Base-by-base conservation (phyloP, 2,329 filamentous ascomycete genomes). In the Paraphaeosphaeria minitans region DNA sequence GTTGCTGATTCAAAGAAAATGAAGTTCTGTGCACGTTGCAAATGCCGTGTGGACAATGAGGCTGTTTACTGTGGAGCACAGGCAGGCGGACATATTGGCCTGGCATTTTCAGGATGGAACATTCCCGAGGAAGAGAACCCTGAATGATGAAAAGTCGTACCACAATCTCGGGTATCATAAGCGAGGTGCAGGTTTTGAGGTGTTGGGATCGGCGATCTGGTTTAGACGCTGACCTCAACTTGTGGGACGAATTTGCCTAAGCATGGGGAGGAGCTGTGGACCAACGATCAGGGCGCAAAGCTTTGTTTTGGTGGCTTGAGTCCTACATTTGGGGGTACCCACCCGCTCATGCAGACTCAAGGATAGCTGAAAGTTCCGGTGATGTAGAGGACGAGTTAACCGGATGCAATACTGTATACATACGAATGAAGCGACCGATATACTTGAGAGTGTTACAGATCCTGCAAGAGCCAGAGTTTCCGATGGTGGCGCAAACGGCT, bases 161-260 rank as follows among this genome's bases (percentile, higher is more conserved):
- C 21, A 52, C 22, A n/a, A 4, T 42, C 22, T n/a, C 14, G 21
- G 35, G 21, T 52, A n/a, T n/a, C n/a, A n/a, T n/a, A 52, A 52
- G 49, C 49, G 49, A 52, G 35, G 35, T 29, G 33, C 49, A 37
- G 33, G 6, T 52, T 12, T 12, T 14, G 13, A 12, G 8, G 35
- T 29, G 49, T 21, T 31, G 33, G 12, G n/a, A 52, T 52, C 49
- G 49, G 37, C 49, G 49, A 52, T 52, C 49, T 24, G 31, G 21
- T 22, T 22, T 4, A 19, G 19, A 21, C 31, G 24, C 29, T 22
- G 42, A 45, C 19, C 10, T 12, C 42, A 13, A 29, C 22, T 16
- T 29, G 16, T 24, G 12, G 22, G 43, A 12, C 22, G n/a, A 47
- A n/a, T 16, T 4, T 47, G 22, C 13, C 22, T 47, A 6, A 29